phyloP scores from a whole-genome alignment of 441 rosid genomes.

The Mallotus repandus region DNA sequence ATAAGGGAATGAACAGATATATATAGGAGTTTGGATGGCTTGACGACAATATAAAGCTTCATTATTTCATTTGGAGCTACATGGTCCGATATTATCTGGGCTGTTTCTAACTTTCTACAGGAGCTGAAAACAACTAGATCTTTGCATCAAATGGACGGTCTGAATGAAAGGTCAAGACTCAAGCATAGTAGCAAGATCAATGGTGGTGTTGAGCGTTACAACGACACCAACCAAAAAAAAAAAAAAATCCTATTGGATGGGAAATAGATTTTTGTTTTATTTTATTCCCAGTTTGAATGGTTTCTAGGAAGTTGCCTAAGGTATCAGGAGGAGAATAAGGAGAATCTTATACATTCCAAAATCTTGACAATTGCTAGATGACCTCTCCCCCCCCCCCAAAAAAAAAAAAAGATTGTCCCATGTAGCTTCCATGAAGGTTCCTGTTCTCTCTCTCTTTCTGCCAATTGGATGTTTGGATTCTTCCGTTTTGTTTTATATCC shows the following conservation, averaged over 20 bases:
- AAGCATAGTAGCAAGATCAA: not conserved
- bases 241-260: not conserved
- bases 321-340: not conserved
- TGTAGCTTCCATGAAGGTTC: slow-evolving; percentile 49
- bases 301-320: slow-evolving; percentile 53
- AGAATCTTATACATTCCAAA: slow-evolving; percentile 7
- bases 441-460: slow-evolving; percentile 17
- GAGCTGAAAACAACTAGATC: not conserved
- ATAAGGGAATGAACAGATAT: not conserved
- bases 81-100: slow-evolving; percentile 12
- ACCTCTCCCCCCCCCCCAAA: too few species aligned
- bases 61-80: not conserved
- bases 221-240: not conserved
- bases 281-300: slow-evolving; percentile 3
- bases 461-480: slow-evolving; percentile 29
- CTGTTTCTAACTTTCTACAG: not conserved
- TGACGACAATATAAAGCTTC: slow-evolving; percentile 15
- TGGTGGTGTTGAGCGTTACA: not conserved
- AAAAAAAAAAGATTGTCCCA: slow-evolving; percentile 17
- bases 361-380: slow-evolving; percentile 7
- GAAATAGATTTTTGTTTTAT: not conserved
- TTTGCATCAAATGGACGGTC: slow-evolving; percentile 5
- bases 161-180: not conserved
- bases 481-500: slow-evolving; percentile 1
- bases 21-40: not conserved